phyloP scores from a whole-genome alignment of 2,329 filamentous ascomycete species.

The Diaporthe velutina region DNA sequence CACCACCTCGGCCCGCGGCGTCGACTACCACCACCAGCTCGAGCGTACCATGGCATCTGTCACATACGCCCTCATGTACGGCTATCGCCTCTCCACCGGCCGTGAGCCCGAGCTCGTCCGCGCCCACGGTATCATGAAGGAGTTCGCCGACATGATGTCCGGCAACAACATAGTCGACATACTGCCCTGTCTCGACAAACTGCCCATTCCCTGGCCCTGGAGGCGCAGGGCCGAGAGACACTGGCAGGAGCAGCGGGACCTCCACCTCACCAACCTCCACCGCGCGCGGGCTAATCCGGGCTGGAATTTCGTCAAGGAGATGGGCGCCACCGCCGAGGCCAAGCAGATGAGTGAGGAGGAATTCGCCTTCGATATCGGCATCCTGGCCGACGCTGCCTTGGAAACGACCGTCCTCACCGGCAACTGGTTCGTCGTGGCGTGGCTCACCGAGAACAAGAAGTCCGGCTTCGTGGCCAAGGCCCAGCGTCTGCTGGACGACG shows the following conservation, averaged over 20 bases:
- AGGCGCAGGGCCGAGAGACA: constrained; percentile 19
- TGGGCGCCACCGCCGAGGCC: constrained; percentile 22
- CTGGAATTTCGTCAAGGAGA: constrained; percentile 36
- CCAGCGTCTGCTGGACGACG: constrained; percentile 49
- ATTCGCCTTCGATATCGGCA: constrained; percentile 28
- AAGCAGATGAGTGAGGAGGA: constrained; percentile 32
- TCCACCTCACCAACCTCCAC: constrained; percentile 23
- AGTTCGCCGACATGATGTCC: constrained; percentile 32
- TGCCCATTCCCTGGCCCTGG: constrained; percentile 30
- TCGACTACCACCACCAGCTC: constrained; percentile 21
- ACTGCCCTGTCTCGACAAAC: not conserved
- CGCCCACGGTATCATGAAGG: constrained; percentile 30
- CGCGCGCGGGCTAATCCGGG: constrained; percentile 4
- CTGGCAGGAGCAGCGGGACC: constrained; percentile 31
- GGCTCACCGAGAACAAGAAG: constrained; percentile 9
- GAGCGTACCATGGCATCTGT: constrained; percentile 23
- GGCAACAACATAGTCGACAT: constrained; percentile 31
- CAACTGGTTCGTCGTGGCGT: constrained; percentile 31
- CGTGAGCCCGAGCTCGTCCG: constrained; percentile 26
- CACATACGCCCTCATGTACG: constrained; percentile 29
- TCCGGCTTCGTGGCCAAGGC: constrained; percentile 37
- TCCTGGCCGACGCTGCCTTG: constrained; percentile 26
- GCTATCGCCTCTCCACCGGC: constrained; percentile 31
- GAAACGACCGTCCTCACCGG: constrained; percentile 21
- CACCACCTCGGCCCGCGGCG: not conserved